Percentiles rank a stretch among this genome's conserved stretches.
These are phyloP conservation scores for Skeletonema grethae DNA, from an alignment of 108 stramenopile species.

Conservation along the genomic window DNA sequence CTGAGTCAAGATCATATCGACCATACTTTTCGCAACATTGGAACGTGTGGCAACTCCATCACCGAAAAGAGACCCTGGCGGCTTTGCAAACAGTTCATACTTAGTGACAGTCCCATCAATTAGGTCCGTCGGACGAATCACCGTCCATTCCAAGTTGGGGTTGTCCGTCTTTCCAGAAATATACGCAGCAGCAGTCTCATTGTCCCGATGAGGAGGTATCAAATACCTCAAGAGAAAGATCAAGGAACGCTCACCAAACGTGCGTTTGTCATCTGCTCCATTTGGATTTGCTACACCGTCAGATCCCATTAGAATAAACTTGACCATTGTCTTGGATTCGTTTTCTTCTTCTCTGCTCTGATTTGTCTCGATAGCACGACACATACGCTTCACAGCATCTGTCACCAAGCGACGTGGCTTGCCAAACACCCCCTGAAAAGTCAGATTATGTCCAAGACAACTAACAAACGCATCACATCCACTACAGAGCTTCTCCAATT, in stretches of 20 bases:
- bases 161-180: conserved; percentile 20
- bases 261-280: conserved; percentile 40
- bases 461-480: conserved; percentile 53
- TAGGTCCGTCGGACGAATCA: conserved; percentile 67
- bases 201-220: conserved; percentile 63
- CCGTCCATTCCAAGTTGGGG: conserved; percentile 44
- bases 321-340: conserved; percentile 16
- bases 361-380: conserved; percentile 21
- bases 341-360: not conserved
- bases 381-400: conserved; percentile 21
- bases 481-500: conserved; percentile 35
- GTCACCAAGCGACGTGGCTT: conserved; percentile 35
- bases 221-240: conserved; percentile 46
- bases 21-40: conserved; percentile 39
- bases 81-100: conserved; percentile 38
- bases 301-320: conserved; percentile 67
- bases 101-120: conserved; percentile 33
- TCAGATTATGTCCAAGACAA: conserved; percentile 53
- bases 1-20: conserved; percentile 24
- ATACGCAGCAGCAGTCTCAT: conserved; percentile 59
- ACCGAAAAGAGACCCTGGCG: conserved; percentile 15
- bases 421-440: conserved; percentile 42
- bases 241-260: conserved; percentile 38
- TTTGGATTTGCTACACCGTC: conserved; percentile 60
- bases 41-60: conserved; percentile 15